Base-by-base conservation (phyloP, 768 basidiomycete genomes). In the Termitomyces sp. region DNA sequence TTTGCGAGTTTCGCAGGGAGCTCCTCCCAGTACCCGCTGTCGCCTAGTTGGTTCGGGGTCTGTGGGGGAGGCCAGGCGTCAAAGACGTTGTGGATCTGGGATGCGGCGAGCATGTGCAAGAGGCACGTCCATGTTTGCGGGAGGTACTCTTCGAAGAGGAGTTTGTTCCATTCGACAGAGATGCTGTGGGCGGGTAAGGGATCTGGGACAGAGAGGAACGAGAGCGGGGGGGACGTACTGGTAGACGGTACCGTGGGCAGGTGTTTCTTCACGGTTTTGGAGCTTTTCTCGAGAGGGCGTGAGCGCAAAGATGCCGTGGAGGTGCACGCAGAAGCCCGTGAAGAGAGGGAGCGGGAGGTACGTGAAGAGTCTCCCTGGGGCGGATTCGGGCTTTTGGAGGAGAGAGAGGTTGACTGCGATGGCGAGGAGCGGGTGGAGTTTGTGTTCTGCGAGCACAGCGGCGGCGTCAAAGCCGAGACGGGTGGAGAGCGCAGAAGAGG, bases 301-400 rank as follows among this genome's bases (percentile, higher is more conserved):
- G 15, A 84, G 65, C 0, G 81, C 78, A 58, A 84, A 81, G 2
- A 78, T 58, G 0, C 71, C 78, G 59, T 84, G 79, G 2, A 82
- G 59, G 58, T 82, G 81, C 6, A 72, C 69, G 0, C 76, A 75
- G 54, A 81, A 81, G 6, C 72, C 70, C 0, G 81, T 82, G 1
- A 62, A 59, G 24, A 82, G 66, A 0, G 82, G 81, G 0, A 84
- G 67, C 0, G 81, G 81, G 6, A 82, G 74, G 46, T 71, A 78
- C 0, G 81, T 81, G 64, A 81, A 84, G 13, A 84, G 67, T 4
- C 78, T 70, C 1, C 81, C 81, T 6, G 24, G 15, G 20, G 50
- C 9, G 4, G 42, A 7, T n/a, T 59, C 54, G 1, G 45, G 59
- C 2, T 54, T 46, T 11, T 58, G 34, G 15, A 59, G 47, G 22